Conservation (phyloP, 305 asterid species). For the Fraxinus greggii region DNA sequence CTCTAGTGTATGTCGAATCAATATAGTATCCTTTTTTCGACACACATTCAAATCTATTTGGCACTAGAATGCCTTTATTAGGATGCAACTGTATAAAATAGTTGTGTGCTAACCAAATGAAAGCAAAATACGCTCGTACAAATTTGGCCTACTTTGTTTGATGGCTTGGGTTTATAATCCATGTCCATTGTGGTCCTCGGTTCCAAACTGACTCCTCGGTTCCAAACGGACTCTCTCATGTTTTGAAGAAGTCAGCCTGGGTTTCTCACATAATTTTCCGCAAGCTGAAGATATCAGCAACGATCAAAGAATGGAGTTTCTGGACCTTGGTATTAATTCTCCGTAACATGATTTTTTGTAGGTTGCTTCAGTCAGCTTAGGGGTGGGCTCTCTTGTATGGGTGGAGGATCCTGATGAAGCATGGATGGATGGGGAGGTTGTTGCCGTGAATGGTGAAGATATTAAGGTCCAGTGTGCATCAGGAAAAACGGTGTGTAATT, state of each 20-base stretch:
- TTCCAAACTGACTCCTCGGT: too few species aligned
- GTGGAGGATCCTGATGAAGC: conserved; percentile 82
- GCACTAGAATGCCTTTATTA: not conserved
- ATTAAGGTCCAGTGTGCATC: conserved; percentile 65
- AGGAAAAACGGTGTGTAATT: conserved; percentile 67
- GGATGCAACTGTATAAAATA: not conserved
- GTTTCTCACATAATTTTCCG: not conserved
- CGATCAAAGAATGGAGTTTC: not conserved
- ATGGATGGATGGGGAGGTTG: conserved; percentile 82
- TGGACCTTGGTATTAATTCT: not conserved
- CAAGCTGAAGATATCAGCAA: not conserved
- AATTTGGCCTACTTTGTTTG: not conserved
- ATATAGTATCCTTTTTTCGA: not conserved
- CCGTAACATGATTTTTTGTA: conserved; percentile 26
- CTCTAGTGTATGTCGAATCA: not conserved
- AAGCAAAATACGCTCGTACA: not conserved
- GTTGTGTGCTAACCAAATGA: not conserved
- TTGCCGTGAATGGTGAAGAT: conserved; percentile 59
- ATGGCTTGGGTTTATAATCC: not conserved
- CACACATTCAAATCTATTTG: not conserved
- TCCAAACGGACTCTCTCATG: not conserved
- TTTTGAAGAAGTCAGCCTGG: not conserved
- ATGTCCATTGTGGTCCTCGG: not conserved
- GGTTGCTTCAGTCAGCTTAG: conserved; percentile 67
- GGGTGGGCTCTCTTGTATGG: conserved; percentile 80